Percentiles rank a stretch among this genome's conserved stretches.
phyloP scores from a whole-genome alignment of 352 stramenopile genomes.

The Phytophthora idaei region DNA sequence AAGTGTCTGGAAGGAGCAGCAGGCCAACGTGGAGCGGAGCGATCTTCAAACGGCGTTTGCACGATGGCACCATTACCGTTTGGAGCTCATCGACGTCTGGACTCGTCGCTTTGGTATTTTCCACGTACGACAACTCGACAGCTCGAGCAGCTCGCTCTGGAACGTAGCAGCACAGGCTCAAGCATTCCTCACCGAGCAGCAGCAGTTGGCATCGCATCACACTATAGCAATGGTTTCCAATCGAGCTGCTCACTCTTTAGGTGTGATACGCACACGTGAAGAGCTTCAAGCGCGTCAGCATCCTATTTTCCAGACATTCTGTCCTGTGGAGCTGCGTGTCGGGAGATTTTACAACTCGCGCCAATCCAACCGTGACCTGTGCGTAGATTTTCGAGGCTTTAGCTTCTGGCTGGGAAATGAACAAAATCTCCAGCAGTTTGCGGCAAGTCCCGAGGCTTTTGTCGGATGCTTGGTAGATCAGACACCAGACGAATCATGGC shows the following conservation, averaged over 20 bases:
- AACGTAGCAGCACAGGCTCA: slow-evolving; percentile 37
- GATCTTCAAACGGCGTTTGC: slow-evolving; percentile 36
- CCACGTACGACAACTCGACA: slow-evolving; percentile 55
- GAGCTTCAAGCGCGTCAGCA: slow-evolving; percentile 40
- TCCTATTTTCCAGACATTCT: slow-evolving; percentile 52
- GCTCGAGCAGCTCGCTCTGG: slow-evolving; percentile 51
- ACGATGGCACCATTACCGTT: slow-evolving; percentile 48
- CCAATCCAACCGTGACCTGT: slow-evolving; percentile 37
- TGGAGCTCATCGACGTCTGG: slow-evolving; percentile 59
- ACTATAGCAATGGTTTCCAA: slow-evolving; percentile 22
- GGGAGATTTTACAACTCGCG: slow-evolving; percentile 42
- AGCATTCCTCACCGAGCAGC: slow-evolving; percentile 37
- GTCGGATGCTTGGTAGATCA: slow-evolving; percentile 30
- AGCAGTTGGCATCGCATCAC: slow-evolving; percentile 39
- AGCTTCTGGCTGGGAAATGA: slow-evolving; percentile 55
- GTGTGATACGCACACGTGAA: slow-evolving; percentile 38
- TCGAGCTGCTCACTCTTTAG: slow-evolving; percentile 24
- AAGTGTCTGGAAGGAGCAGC: slow-evolving; percentile 33
- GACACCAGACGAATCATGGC: slow-evolving; percentile 21
- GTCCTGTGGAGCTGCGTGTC: slow-evolving; percentile 58
- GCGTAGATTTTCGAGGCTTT: slow-evolving; percentile 44
- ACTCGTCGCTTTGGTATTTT: slow-evolving; percentile 49
- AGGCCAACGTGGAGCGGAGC: not conserved
- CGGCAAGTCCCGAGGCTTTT: slow-evolving; percentile 36
- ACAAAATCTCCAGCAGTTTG: slow-evolving; percentile 43